These are phyloP conservation scores for Mycena kentingensis DNA, from an alignment of 768 basidiomycete species.

Conservation along the genomic window DNA sequence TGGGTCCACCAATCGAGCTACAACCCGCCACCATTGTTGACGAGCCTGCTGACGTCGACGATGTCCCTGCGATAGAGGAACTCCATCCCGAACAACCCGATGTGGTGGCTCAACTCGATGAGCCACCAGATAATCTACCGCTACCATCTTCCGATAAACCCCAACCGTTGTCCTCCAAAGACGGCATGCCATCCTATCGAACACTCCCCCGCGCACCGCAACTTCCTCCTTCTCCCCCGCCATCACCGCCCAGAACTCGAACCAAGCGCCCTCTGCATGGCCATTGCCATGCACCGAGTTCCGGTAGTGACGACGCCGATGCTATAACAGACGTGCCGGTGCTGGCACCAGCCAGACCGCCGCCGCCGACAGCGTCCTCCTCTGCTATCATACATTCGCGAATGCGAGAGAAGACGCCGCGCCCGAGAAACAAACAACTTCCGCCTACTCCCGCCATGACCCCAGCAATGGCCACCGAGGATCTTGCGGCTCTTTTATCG, in stretches of 20 bases:
- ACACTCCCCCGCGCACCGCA: background rate
- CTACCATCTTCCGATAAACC: background rate
- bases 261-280: background rate
- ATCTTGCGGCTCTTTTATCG: constrained; percentile 7
- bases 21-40: too few species aligned
- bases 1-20: too few species aligned
- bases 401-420: constrained; percentile 3
- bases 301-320: background rate
- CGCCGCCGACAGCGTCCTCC: background rate
- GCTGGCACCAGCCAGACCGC: background rate
- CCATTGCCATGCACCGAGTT: background rate
- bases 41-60: too few species aligned
- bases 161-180: background rate
- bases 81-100: too few species aligned
- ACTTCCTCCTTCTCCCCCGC: background rate
- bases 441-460: constrained; percentile 10
- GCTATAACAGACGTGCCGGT: background rate
- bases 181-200: background rate
- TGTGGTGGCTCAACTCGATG: too few species aligned
- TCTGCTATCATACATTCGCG: constrained; percentile 13
- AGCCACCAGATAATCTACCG: too few species aligned
- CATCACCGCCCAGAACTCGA: background rate
- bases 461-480: background rate
- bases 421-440: constrained; percentile 2
- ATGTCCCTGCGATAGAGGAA: too few species aligned